These are phyloP conservation scores for Arthroderma sp. DNA, from an alignment of 2,329 filamentous ascomycete genomes.

Conservation along the genomic window DNA sequence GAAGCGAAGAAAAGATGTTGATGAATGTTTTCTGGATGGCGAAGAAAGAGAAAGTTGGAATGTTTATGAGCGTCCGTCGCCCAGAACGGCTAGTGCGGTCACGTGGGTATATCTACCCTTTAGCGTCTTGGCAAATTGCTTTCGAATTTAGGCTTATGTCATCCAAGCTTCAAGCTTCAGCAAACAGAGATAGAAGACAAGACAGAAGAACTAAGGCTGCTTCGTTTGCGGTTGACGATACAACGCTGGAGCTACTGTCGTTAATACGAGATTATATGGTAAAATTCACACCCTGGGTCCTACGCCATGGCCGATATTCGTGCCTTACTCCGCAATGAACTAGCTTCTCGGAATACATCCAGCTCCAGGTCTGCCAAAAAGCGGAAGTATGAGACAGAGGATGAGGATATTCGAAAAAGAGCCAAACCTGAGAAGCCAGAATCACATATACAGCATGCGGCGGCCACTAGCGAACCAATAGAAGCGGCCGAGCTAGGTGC, in stretches of 20 bases:
- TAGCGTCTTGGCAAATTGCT: background rate
- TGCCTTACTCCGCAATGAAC: slow-evolving; percentile 64
- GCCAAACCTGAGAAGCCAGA: slow-evolving; percentile 20
- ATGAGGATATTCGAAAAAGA: slow-evolving; percentile 31
- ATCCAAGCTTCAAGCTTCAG: background rate
- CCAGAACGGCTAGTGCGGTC: background rate
- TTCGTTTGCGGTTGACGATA: too few species aligned
- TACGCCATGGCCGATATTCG: slow-evolving; percentile 61
- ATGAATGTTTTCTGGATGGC: slow-evolving; percentile 1
- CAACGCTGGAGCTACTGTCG: too few species aligned
- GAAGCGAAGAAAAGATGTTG: too few species aligned
- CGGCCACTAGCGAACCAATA: slow-evolving; percentile 14
- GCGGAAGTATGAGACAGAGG: slow-evolving; percentile 38
- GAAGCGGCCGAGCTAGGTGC: slow-evolving; percentile 10
- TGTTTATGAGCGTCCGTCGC: background rate
- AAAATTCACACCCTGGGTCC: too few species aligned
- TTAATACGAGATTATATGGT: too few species aligned
- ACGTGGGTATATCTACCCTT: background rate
- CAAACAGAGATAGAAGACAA: background rate
- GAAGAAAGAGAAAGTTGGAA: background rate
- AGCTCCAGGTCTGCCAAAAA: slow-evolving; percentile 42
- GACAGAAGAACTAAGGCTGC: too few species aligned
- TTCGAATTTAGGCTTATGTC: background rate
- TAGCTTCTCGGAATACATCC: slow-evolving; percentile 58
- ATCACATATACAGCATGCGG: slow-evolving; percentile 11